Evolutionary conservation across 305 asterid genomes (phyloP).

Genomic region (Coffea humblotiana): DNA sequence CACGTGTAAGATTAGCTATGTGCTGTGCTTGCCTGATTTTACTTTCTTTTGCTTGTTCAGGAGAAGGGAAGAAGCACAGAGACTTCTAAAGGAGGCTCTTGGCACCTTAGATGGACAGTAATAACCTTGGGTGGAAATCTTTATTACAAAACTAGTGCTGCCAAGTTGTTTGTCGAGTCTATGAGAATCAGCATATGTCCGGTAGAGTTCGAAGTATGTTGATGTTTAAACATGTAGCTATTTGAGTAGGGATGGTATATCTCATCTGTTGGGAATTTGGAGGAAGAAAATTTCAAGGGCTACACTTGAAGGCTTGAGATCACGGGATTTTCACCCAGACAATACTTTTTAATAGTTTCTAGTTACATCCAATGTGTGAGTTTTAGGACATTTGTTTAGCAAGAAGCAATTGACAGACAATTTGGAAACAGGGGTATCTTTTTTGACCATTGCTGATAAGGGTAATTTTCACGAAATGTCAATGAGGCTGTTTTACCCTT

Average conservation of each 20-base stretch:
- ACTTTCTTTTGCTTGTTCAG: slow-evolving; percentile 38
- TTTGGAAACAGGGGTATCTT: background rate
- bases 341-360: background rate
- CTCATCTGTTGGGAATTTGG: background rate
- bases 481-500: background rate
- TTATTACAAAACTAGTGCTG: background rate
- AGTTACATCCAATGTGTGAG: background rate
- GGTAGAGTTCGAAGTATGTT: background rate
- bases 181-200: background rate
- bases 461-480: background rate
- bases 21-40: background rate
- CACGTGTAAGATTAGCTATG: too few species aligned
- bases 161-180: background rate
- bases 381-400: background rate
- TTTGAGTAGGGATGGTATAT: background rate
- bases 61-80: slow-evolving; percentile 93
- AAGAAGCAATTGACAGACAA: background rate
- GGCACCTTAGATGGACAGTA: slow-evolving; percentile 70
- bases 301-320: background rate
- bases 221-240: background rate
- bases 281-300: background rate
- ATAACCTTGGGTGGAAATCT: slow-evolving; percentile 2
- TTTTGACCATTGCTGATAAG: background rate
- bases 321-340: background rate
- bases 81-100: slow-evolving; percentile 68